A percentile compares a stretch with the other conserved stretches of the same genome.
phyloP scores from a whole-genome alignment of 805 yeast genomes.

The Monosporozyma aquatica region DNA sequence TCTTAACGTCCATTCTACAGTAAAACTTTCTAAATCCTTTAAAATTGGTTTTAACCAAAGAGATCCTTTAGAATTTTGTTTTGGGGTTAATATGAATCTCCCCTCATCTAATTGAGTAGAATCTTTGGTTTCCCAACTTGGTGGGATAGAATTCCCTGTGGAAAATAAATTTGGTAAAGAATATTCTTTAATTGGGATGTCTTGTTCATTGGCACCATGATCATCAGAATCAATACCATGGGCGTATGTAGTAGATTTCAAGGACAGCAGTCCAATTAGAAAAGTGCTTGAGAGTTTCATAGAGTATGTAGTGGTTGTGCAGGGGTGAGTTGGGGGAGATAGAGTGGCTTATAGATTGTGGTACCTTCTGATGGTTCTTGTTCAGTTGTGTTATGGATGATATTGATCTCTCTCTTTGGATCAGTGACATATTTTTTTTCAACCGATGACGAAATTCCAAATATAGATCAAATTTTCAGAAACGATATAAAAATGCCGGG shows the following conservation, averaged over 20 bases:
- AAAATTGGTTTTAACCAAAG: slow-evolving; percentile 36
- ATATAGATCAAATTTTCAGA: not conserved
- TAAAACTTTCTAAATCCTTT: slow-evolving; percentile 34
- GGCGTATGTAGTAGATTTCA: not conserved
- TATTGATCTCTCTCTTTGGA: too few relatives aligned
- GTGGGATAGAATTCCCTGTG: slow-evolving; percentile 9
- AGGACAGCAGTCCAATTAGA: not conserved
- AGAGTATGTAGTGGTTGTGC: too few relatives aligned
- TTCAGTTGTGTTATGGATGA: too few relatives aligned
- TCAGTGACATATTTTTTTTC: too few relatives aligned
- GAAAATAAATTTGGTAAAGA: slow-evolving; percentile 36
- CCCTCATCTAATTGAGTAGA: slow-evolving; percentile 41
- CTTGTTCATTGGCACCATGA: not conserved
- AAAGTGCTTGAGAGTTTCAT: not conserved
- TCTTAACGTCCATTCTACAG: slow-evolving; percentile 56
- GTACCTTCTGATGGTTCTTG: too few relatives aligned
- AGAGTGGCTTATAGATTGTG: too few relatives aligned
- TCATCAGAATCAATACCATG: slow-evolving; percentile 3
- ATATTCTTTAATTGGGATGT: slow-evolving; percentile 4
- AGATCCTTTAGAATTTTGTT: slow-evolving; percentile 34
- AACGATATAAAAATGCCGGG: too few relatives aligned
- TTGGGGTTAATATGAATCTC: slow-evolving; percentile 44
- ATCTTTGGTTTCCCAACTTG: slow-evolving; percentile 35
- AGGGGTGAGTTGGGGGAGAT: too few relatives aligned
- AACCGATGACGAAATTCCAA: slow-evolving; percentile 1